A percentile compares a stretch with the other conserved stretches of the same genome.
Evolutionary conservation across 768 basidiomycete genomes (phyloP).

Genomic region (Stropharia rugosoannulata): DNA sequence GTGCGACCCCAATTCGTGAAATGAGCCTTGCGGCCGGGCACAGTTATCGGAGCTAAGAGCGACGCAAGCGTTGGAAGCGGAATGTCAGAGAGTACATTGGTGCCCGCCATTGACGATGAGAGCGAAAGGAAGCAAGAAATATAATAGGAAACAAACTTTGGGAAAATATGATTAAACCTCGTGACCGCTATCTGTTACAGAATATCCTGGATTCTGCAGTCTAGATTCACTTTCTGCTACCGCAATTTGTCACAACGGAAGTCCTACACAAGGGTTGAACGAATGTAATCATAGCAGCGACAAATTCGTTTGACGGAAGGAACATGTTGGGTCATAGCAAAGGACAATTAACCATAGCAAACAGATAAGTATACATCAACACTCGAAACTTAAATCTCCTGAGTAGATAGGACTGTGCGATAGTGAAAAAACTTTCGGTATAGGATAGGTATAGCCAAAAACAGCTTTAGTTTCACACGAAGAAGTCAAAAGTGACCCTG

Average conservation of each 20-base stretch:
- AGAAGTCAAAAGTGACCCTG: conserved; percentile 51
- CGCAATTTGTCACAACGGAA: no score
- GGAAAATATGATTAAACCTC: no score
- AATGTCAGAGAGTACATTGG: conserved; percentile 34
- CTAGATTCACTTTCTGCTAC: no score
- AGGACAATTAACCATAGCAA: no score
- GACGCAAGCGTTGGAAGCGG: conserved; percentile 48
- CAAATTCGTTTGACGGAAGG: no score
- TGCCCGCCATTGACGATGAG: conserved; percentile 2
- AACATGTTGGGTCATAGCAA: no score
- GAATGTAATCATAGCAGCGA: no score
- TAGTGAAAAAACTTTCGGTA: neutral
- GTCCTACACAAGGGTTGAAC: no score
- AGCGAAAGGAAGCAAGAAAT: no score
- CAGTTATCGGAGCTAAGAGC: conserved; percentile 55
- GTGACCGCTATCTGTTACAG: no score
- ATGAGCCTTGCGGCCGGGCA: conserved; percentile 37
- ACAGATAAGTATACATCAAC: neutral
- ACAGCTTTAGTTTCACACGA: neutral
- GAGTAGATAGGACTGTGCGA: neutral
- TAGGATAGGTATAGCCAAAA: neutral
- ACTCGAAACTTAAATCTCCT: neutral
- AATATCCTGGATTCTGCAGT: no score
- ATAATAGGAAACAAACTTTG: no score
- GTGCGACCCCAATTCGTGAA: conserved; percentile 91